These are phyloP conservation scores for Panicum miliaceum DNA, from an alignment of 176 grass and related monocot genomes.

Conservation along the genomic window DNA sequence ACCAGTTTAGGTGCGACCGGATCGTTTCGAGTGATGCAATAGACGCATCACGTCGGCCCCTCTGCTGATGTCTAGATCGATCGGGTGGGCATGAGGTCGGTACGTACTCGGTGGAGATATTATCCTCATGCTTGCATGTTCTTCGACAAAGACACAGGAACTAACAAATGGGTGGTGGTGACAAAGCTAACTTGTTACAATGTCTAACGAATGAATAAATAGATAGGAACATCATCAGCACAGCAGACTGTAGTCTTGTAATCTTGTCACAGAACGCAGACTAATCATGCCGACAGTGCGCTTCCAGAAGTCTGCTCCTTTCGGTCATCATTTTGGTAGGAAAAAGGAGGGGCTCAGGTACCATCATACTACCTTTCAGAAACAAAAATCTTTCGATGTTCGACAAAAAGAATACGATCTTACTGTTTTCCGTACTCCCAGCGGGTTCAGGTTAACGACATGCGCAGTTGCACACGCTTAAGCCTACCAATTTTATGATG, in stretches of 20 bases:
- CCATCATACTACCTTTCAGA: background rate
- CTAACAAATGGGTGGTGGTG: background rate
- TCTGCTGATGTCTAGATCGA: background rate
- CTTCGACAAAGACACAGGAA: background rate
- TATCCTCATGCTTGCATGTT: slow-evolving; percentile 14
- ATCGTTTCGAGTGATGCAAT: background rate
- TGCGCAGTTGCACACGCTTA: too few species aligned
- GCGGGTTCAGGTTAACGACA: background rate
- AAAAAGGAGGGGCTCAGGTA: slow-evolving; percentile 17
- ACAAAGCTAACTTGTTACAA: background rate
- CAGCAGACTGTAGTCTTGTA: background rate
- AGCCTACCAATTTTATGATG: background rate
- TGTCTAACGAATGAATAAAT: background rate
- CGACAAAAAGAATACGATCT: background rate
- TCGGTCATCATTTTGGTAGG: background rate
- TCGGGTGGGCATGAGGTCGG: slow-evolving; percentile 5
- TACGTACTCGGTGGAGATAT: background rate
- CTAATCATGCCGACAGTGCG: background rate
- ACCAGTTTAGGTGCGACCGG: background rate
- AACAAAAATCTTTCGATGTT: background rate
- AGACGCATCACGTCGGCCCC: background rate
- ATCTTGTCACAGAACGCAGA: background rate
- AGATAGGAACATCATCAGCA: too few species aligned
- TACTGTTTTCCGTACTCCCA: background rate
- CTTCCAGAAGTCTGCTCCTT: slow-evolving; percentile 16